These are phyloP conservation scores for Ulota crispa DNA, from an alignment of 225 moss, liverwort and hornwort species.

Conservation along the genomic window DNA sequence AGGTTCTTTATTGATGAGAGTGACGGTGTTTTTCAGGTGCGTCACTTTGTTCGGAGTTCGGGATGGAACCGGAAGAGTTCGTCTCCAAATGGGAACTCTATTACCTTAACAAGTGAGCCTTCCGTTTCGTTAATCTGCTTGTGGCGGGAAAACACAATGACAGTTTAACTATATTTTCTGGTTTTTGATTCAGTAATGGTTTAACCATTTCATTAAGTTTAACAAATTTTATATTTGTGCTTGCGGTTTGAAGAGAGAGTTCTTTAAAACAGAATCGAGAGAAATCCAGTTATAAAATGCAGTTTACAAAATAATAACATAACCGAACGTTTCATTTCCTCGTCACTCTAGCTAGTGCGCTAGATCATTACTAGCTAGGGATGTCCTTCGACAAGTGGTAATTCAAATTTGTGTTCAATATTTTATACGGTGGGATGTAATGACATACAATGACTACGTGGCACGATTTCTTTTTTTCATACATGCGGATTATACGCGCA, in stretches of 20 bases:
- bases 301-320: background rate
- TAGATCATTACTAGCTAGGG: background rate
- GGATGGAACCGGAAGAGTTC: conserved; percentile 61
- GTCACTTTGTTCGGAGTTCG: conserved; percentile 56
- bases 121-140: background rate
- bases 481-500: background rate
- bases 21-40: conserved; percentile 45
- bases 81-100: conserved; percentile 87
- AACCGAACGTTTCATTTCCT: background rate
- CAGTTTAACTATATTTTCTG: background rate
- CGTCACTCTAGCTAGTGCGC: background rate
- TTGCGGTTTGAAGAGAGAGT: background rate
- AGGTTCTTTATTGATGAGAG: background rate
- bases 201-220: background rate
- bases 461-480: background rate
- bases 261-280: background rate
- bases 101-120: conserved; percentile 65
- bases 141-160: background rate
- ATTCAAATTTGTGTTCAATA: background rate
- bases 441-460: background rate
- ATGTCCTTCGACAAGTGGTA: background rate
- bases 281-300: background rate
- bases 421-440: background rate
- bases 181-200: background rate
- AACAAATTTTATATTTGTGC: too few relatives aligned